These are phyloP conservation scores for Boletus tylopilopsis DNA, from an alignment of 768 basidiomycete species.

Conservation along the genomic window DNA sequence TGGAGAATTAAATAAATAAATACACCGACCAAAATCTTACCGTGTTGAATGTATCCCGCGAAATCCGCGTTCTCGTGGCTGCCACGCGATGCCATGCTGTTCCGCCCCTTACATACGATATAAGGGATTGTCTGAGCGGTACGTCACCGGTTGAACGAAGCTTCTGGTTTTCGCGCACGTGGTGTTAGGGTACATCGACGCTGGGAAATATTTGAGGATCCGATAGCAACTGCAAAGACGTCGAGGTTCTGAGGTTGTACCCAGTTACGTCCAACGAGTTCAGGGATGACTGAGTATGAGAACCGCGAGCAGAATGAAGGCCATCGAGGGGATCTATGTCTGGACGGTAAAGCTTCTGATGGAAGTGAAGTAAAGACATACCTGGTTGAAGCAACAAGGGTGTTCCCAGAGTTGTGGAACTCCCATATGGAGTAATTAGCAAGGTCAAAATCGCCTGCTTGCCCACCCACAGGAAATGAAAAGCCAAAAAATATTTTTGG, in stretches of 20 bases:
- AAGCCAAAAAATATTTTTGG: neutral
- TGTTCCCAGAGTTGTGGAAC: neutral
- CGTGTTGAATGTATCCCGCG: too few species aligned
- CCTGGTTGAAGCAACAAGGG: neutral
- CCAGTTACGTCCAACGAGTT: neutral
- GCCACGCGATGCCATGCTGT: slow-evolving; percentile 21
- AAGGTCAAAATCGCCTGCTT: neutral
- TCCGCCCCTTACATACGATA: slow-evolving; percentile 3
- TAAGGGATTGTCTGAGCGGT: neutral
- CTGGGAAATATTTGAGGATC: neutral
- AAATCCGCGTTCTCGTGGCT: slow-evolving; percentile 9
- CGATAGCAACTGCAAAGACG: neutral
- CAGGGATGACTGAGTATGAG: slow-evolving; percentile 11
- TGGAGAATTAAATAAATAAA: neutral
- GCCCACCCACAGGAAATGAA: neutral
- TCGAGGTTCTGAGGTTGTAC: neutral
- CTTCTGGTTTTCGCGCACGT: neutral
- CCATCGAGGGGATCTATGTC: neutral
- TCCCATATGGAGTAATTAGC: neutral
- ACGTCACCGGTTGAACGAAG: neutral
- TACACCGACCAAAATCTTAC: too few species aligned
- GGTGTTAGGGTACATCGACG: neutral
- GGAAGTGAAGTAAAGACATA: neutral
- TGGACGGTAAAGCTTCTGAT: neutral
- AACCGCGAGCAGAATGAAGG: neutral